These are phyloP conservation scores for Salisapilia sapeloensis DNA, from an alignment of 352 stramenopile genomes.

Conservation along the genomic window DNA sequence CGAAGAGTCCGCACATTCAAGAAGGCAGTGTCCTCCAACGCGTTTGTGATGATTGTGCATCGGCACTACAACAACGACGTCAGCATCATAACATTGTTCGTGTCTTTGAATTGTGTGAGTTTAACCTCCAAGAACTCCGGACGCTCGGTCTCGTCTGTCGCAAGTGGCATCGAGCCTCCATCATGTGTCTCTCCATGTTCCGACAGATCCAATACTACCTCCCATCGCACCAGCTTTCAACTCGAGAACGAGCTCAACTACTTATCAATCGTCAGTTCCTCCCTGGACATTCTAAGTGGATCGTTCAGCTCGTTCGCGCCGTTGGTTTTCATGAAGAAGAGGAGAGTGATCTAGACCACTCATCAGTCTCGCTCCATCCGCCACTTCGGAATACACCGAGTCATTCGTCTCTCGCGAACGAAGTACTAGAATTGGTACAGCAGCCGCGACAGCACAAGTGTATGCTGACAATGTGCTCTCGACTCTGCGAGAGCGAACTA, in stretches of 20 bases:
- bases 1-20: constrained; percentile 18
- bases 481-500: constrained; percentile 55
- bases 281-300: constrained; percentile 64
- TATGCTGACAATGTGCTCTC: constrained; percentile 79
- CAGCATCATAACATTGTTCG: constrained; percentile 78
- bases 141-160: constrained; percentile 62
- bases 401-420: constrained; percentile 20
- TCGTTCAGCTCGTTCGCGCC: constrained; percentile 69
- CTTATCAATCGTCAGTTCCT: constrained; percentile 71
- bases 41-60: constrained; percentile 71
- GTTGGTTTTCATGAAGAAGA: constrained; percentile 55
- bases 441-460: constrained; percentile 58
- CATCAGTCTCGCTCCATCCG: too few species aligned
- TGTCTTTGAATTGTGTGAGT: constrained; percentile 72
- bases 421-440: constrained; percentile 47
- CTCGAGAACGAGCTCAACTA: constrained; percentile 51
- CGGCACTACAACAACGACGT: constrained; percentile 56
- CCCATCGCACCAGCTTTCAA: constrained; percentile 51
- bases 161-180: constrained; percentile 73
- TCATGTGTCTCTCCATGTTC: constrained; percentile 82
- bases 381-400: constrained; percentile 1
- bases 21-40: constrained; percentile 62
- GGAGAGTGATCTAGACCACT: constrained; percentile 11
- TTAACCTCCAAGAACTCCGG: constrained; percentile 56
- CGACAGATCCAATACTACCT: constrained; percentile 81